A percentile compares a stretch with the other conserved stretches of the same genome.
phyloP scores from a whole-genome alignment of 2,329 filamentous ascomycete genomes.

The Aphanocladium album region DNA sequence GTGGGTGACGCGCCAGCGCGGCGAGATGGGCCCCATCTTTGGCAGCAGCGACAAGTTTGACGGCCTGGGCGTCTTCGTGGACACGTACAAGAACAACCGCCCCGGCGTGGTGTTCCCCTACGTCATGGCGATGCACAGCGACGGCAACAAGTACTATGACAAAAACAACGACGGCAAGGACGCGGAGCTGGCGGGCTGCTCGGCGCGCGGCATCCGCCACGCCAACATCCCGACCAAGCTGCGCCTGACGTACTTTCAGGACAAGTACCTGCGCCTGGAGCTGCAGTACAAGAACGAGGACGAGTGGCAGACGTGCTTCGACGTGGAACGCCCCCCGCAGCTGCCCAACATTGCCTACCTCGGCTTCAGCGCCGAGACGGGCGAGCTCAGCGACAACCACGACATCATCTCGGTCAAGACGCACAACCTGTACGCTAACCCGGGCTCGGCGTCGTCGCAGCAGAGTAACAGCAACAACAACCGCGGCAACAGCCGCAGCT shows the following conservation, averaged over 20 bases:
- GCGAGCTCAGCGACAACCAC: constrained; percentile 95
- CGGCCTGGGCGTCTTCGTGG: constrained; percentile 90
- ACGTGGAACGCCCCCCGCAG: constrained; percentile 62
- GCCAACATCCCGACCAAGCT: constrained; percentile 76
- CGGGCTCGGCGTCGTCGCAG: constrained; percentile 37
- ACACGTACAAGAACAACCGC: constrained; percentile 99
- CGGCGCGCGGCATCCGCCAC: constrained; percentile 83
- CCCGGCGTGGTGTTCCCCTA: constrained; percentile 95
- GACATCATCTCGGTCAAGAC: constrained; percentile 86
- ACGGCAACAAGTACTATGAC: constrained; percentile 84
- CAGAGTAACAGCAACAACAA: constrained; percentile 31
- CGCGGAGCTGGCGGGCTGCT: constrained; percentile 90
- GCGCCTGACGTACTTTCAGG: constrained; percentile 91
- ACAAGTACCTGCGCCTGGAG: constrained; percentile 84
- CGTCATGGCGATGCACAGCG: constrained; percentile 96
- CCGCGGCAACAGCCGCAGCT: constrained; percentile 27
- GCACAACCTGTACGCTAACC: constrained; percentile 76
- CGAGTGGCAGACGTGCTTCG: constrained; percentile 88
- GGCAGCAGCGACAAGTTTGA: constrained; percentile 85
- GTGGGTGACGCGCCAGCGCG: constrained; percentile 95
- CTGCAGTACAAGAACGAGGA: constrained; percentile 89
- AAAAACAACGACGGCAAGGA: constrained; percentile 91
- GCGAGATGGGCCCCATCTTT: constrained; percentile 75
- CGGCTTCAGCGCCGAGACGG: constrained; percentile 82
- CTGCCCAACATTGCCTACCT: constrained; percentile 75